phyloP scores from a whole-genome alignment of 441 rosid genomes.

The Sinapis alba region DNA sequence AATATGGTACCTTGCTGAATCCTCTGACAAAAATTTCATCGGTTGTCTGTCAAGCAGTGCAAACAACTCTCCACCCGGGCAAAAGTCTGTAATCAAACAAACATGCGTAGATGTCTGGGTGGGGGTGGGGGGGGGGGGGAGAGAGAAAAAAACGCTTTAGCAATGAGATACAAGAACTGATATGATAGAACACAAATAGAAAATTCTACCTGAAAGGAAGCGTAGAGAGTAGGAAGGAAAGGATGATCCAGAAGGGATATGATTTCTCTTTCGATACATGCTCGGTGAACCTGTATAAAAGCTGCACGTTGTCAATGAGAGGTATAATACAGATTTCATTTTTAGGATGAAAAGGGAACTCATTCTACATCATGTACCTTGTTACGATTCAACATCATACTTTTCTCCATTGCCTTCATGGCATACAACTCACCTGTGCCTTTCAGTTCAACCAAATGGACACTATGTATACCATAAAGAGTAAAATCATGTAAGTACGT shows the following conservation, averaged over 20 bases:
- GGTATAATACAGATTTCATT: constrained; percentile 14
- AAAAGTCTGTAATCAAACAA: constrained; percentile 97
- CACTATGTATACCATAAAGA: constrained; percentile 47
- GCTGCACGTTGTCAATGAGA: constrained; percentile 39
- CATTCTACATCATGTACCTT: constrained; percentile 56
- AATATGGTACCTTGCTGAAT: constrained; percentile 75
- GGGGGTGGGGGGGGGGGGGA: too few relatives aligned
- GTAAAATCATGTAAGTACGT: background rate
- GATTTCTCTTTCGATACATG: constrained; percentile 90
- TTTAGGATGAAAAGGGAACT: constrained; percentile 1
- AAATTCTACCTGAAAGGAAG: constrained; percentile 77
- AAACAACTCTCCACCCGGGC: constrained; percentile 97
- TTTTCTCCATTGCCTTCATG: constrained; percentile 99
- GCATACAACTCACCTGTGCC: constrained; percentile 79
- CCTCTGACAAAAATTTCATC: constrained; percentile 85
- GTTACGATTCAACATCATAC: constrained; percentile 86
- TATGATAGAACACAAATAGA: constrained; percentile 6
- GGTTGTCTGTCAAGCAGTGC: constrained; percentile 91
- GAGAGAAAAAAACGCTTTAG: constrained; percentile 10
- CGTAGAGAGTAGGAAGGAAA: constrained; percentile 86
- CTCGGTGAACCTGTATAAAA: constrained; percentile 79
- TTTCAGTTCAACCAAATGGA: constrained; percentile 89
- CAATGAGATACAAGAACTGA: background rate
- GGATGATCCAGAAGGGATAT: constrained; percentile 92
- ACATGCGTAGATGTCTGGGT: constrained; percentile 94